These are phyloP conservation scores for Tulasnella sp. DNA, from an alignment of 768 basidiomycete genomes.

Conservation along the genomic window DNA sequence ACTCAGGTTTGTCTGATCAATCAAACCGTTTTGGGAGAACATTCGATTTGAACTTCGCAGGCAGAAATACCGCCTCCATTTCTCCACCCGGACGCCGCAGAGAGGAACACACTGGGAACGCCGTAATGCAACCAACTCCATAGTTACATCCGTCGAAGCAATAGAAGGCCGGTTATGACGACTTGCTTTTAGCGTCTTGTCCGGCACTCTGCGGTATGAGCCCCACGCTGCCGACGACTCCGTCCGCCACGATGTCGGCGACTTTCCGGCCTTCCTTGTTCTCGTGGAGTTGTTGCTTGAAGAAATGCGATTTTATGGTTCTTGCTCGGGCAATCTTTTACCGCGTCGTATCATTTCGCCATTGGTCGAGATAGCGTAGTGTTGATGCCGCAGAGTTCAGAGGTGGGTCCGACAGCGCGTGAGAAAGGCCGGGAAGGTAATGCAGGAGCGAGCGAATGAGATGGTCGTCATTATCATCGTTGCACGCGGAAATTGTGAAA, in stretches of 20 bases:
- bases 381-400: background rate
- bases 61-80: background rate
- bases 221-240: constrained; percentile 64
- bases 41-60: background rate
- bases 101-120: background rate
- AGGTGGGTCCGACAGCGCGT: background rate
- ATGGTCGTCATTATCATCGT: too few species aligned
- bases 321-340: constrained; percentile 52
- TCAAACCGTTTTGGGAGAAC: too few species aligned
- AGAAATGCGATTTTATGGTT: constrained; percentile 57
- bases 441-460: background rate
- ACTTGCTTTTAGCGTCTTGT: constrained; percentile 13
- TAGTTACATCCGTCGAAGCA: background rate
- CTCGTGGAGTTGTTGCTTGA: constrained; percentile 51
- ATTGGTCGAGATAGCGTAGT: background rate
- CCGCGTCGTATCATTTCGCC: background rate
- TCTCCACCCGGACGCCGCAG: background rate
- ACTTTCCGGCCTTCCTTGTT: constrained; percentile 59
- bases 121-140: background rate
- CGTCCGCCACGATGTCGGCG: constrained; percentile 59
- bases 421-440: background rate
- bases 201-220: constrained; percentile 52
- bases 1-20: too few species aligned
- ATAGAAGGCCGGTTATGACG: background rate
- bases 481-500: too few species aligned